These are phyloP conservation scores for Gonapodya prolifera DNA, from an alignment of 192 early-diverging fungal genomes.

Conservation along the genomic window DNA sequence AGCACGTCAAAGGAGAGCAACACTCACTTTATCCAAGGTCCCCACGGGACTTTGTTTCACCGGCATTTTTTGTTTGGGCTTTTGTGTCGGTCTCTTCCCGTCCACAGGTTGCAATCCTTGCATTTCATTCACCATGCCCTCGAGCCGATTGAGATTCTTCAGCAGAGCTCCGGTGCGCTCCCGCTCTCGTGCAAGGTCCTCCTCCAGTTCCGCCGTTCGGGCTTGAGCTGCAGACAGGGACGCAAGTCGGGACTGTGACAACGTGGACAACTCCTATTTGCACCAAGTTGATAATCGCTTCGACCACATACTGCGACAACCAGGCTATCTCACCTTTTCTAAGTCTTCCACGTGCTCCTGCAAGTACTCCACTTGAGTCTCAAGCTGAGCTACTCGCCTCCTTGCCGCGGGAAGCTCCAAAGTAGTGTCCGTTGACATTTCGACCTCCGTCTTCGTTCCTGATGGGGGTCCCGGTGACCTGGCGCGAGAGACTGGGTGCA, in stretches of 20 bases:
- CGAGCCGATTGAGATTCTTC: not conserved
- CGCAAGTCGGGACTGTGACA: slow-evolving; percentile 15
- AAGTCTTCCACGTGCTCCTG: slow-evolving; percentile 36
- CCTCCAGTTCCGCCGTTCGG: slow-evolving; percentile 7
- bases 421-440: slow-evolving; percentile 7
- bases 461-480: slow-evolving; percentile 6
- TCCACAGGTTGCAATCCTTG: not conserved
- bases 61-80: not conserved
- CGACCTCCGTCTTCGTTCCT: not conserved
- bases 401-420: slow-evolving; percentile 25
- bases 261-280: not conserved
- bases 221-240: slow-evolving; percentile 9
- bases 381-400: slow-evolving; percentile 35
- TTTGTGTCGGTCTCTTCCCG: not conserved
- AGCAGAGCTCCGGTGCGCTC: slow-evolving; percentile 7
- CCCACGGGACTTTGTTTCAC: not conserved
- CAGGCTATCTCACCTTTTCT: slow-evolving; percentile 18
- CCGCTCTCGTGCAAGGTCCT: slow-evolving; percentile 19
- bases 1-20: not conserved
- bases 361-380: slow-evolving; percentile 32
- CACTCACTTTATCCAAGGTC: not conserved
- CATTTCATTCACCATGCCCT: not conserved
- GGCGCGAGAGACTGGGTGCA: slow-evolving; percentile 9
- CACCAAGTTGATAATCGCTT: not conserved
- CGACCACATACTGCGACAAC: not conserved